Conservation (phyloP, 164 flowering plant species). For the Piper longum region DNA sequence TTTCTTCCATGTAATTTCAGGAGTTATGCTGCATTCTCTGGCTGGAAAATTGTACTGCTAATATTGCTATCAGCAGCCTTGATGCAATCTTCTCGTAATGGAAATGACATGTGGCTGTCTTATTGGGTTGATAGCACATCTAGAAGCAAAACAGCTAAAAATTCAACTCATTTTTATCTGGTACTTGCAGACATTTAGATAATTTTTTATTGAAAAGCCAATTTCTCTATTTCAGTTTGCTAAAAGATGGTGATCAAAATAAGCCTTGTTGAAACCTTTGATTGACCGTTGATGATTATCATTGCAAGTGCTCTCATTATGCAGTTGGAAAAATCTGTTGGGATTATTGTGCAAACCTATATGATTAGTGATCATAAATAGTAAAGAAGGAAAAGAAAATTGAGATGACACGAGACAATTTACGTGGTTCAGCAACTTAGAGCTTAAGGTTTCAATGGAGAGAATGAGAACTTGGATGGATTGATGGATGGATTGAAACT, state of each 20-base stretch:
- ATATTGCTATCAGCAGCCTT: conserved; percentile 65
- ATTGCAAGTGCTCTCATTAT: no score
- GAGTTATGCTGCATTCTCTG: conserved; percentile 66
- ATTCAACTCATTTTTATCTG: conserved; percentile 64
- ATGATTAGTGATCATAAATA: no score
- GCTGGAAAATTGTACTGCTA: conserved; percentile 45
- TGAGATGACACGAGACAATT: no score
- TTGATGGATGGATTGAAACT: no score
- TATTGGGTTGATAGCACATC: conserved; percentile 76
- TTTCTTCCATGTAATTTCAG: conserved; percentile 26
- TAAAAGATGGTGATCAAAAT: not conserved
- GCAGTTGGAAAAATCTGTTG: no score
- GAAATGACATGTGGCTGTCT: conserved; percentile 96
- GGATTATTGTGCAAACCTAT: no score
- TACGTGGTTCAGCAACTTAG: no score
- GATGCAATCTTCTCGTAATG: conserved; percentile 98
- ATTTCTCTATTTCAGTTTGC: not conserved
- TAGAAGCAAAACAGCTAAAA: conserved; percentile 18
- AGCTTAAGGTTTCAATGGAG: no score
- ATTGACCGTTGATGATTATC: no score
- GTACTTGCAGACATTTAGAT: conserved; percentile 19
- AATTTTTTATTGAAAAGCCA: not conserved
- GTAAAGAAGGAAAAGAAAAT: no score
- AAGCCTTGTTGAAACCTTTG: no score
- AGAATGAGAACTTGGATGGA: no score